Evolutionary conservation across 208 protist genomes (phyloP).

Genomic region (Jaenimonas drosophilae): DNA sequence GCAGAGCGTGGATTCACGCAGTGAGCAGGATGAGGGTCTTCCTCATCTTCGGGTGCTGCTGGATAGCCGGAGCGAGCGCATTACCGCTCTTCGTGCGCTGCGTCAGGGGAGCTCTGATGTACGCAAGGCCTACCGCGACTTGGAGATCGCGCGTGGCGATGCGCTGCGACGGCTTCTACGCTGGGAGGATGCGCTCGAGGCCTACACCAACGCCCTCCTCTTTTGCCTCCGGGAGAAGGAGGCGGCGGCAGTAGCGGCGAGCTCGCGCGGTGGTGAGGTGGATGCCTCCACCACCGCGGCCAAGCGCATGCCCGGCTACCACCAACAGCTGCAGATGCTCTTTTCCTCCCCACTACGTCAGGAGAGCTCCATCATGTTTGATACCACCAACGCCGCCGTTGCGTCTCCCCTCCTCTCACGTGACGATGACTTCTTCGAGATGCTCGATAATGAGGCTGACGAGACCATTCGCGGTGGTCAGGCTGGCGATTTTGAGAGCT

Average conservation of each 20-base stretch:
- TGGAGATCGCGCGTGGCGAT: constrained; percentile 64
- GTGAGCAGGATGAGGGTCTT: too few species aligned
- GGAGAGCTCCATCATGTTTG: neutral
- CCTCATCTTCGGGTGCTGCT: constrained; percentile 10
- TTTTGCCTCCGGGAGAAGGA: constrained; percentile 46
- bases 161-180: constrained; percentile 36
- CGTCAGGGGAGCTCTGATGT: constrained; percentile 34
- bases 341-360: neutral
- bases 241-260: constrained; percentile 11
- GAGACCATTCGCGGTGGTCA: constrained; percentile 8
- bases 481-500: constrained; percentile 1
- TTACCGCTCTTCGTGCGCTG: constrained; percentile 47
- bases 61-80: constrained; percentile 39
- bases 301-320: constrained; percentile 1
- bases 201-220: constrained; percentile 65
- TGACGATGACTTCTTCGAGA: neutral
- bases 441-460: constrained; percentile 6
- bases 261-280: neutral
- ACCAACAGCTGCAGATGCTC: too few species aligned
- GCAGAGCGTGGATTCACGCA: too few species aligned
- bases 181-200: constrained; percentile 71
- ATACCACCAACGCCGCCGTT: neutral
- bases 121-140: constrained; percentile 33
- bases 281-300: constrained; percentile 3
- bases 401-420: neutral